Evolutionary conservation across 495 filamentous ascomycete genomes (phyloP).

Genomic region (Penicillium waksmanii): DNA sequence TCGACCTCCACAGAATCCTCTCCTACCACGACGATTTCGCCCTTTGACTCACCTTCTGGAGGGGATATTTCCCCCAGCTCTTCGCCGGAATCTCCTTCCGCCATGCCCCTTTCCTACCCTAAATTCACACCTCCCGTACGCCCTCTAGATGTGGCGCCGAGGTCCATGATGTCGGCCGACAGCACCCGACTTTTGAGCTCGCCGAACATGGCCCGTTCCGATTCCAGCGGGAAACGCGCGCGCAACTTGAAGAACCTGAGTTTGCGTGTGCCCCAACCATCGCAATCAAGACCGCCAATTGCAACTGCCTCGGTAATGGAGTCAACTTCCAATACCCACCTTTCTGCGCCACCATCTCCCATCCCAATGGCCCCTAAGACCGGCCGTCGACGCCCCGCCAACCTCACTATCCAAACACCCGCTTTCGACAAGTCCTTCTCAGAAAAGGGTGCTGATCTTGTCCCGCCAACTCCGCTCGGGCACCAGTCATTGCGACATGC

Average conservation of each 20-base stretch:
- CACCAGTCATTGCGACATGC: conserved; percentile 60
- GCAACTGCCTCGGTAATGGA: conserved; percentile 52
- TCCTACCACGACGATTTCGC: conserved; percentile 93
- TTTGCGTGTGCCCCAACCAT: conserved; percentile 71
- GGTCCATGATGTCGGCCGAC: conserved; percentile 22
- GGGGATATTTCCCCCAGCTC: conserved; percentile 93
- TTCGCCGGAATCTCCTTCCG: conserved; percentile 83
- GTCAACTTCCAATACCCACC: conserved; percentile 47
- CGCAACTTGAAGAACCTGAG: conserved; percentile 95
- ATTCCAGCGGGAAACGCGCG: conserved; percentile 70
- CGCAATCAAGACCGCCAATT: conserved; percentile 50
- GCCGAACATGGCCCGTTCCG: conserved; percentile 46
- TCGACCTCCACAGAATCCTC: conserved; percentile 92
- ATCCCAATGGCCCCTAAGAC: conserved; percentile 76
- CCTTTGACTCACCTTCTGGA: conserved; percentile 82
- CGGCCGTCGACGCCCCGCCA: conserved; percentile 75
- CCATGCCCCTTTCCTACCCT: conserved; percentile 49
- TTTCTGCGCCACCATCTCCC: conserved; percentile 82
- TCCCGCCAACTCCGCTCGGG: conserved; percentile 56
- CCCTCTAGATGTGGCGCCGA: conserved; percentile 31
- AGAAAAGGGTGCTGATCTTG: conserved; percentile 37
- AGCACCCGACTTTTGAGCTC: conserved; percentile 34
- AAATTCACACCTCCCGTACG: conserved; percentile 40
- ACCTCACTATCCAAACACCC: conserved; percentile 70
- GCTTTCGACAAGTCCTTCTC: conserved; percentile 49